A percentile compares a stretch with the other conserved stretches of the same genome.
Evolutionary conservation across 306 rosid genomes (phyloP).

Genomic region (Prunus padus): DNA sequence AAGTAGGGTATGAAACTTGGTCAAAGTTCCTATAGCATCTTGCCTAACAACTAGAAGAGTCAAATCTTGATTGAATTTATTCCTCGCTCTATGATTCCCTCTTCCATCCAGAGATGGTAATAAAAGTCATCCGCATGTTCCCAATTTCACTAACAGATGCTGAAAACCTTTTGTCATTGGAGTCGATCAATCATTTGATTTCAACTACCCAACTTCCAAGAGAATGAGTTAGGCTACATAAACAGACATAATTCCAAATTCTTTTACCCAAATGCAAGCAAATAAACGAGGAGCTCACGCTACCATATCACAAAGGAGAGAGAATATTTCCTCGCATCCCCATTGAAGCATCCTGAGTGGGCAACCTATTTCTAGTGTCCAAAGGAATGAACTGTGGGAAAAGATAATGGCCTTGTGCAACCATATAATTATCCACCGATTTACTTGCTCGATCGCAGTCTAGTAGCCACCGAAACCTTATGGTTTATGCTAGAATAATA

Average conservation of each 20-base stretch:
- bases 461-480: neutral
- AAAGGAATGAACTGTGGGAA: too few species aligned
- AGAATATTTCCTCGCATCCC: too few species aligned
- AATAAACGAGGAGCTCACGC: neutral
- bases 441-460: neutral
- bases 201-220: too few species aligned
- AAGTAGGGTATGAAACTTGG: neutral
- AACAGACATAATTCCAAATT: neutral
- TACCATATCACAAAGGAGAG: neutral
- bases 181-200: constrained; percentile 1
- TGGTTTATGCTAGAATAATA: neutral
- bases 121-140: neutral
- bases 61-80: neutral
- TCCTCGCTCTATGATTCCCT: neutral
- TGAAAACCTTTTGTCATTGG: neutral
- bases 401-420: neutral
- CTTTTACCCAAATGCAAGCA: neutral
- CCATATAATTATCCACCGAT: neutral
- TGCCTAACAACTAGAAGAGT: neutral
- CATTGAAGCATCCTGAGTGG: too few species aligned
- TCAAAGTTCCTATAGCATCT: neutral
- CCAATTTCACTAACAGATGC: neutral
- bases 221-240: neutral
- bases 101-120: neutral
- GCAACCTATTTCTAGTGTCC: too few species aligned